Conservation (phyloP, 2,329 filamentous ascomycete species). For the Alternaria longipes region DNA sequence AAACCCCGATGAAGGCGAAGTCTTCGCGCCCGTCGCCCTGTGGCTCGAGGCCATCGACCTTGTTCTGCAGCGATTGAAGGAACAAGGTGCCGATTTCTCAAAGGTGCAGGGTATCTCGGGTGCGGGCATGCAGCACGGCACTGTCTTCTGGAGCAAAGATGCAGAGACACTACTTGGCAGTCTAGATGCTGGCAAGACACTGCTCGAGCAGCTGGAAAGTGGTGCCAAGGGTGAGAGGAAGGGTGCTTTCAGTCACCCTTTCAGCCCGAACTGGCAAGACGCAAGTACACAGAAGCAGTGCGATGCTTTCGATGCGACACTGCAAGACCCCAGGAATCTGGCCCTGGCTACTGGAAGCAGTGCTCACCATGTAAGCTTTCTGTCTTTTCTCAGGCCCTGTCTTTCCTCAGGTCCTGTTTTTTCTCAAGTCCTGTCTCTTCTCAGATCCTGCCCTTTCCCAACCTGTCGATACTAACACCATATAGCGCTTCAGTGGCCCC, state of each 20-base stretch:
- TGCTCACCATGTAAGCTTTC: slow-evolving; percentile 83
- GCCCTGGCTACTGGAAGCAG: slow-evolving; percentile 87
- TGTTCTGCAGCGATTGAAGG: slow-evolving; percentile 76
- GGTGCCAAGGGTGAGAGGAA: slow-evolving; percentile 51
- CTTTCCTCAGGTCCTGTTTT: no score
- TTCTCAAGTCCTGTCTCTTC: no score
- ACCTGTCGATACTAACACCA: slow-evolving; percentile 16
- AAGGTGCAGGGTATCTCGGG: slow-evolving; percentile 85
- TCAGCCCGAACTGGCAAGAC: slow-evolving; percentile 97
- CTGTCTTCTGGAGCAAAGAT: slow-evolving; percentile 85
- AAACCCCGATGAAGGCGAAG: slow-evolving; percentile 83
- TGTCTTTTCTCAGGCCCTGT: background rate
- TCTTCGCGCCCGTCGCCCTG: slow-evolving; percentile 91
- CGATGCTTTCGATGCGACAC: slow-evolving; percentile 79
- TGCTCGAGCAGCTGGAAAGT: slow-evolving; percentile 75
- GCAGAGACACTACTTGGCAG: slow-evolving; percentile 71
- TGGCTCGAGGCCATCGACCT: slow-evolving; percentile 94
- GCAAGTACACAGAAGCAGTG: slow-evolving; percentile 93
- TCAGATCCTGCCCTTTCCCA: background rate
- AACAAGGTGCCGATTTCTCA: slow-evolving; percentile 75
- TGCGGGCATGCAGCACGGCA: slow-evolving; percentile 96
- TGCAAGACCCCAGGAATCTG: slow-evolving; percentile 73
- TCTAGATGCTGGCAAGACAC: slow-evolving; percentile 67
- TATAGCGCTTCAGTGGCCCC: slow-evolving; percentile 90
- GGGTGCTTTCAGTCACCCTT: slow-evolving; percentile 80